phyloP scores from a whole-genome alignment of 148 eudicot species.

The Cornus controversa region DNA sequence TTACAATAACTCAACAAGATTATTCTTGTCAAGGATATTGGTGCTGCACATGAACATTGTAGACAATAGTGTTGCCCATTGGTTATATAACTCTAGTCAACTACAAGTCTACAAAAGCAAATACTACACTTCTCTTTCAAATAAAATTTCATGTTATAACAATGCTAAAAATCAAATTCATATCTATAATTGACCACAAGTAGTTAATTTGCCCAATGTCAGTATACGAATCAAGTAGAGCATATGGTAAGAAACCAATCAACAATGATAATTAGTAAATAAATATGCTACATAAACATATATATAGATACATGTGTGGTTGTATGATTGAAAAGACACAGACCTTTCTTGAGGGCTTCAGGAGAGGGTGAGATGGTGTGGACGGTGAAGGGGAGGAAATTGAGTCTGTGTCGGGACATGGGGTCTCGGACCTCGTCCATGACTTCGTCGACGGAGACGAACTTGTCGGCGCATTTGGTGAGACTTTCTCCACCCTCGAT shows the following conservation, averaged over 20 bases:
- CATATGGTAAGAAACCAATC: background rate
- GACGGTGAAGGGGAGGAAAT: slow-evolving; percentile 56
- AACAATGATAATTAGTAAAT: background rate
- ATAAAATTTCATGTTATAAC: too few species aligned
- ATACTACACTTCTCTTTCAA: background rate
- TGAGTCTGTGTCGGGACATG: slow-evolving; percentile 69
- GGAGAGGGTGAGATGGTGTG: slow-evolving; percentile 71
- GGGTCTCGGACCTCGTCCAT: slow-evolving; percentile 76
- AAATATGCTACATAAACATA: background rate
- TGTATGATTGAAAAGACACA: background rate
- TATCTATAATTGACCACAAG: background rate
- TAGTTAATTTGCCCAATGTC: background rate
- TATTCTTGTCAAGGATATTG: background rate
- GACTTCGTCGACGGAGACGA: slow-evolving; percentile 71
- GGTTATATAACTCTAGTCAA: background rate
- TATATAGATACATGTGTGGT: background rate
- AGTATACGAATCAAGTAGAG: background rate
- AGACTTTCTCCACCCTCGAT: slow-evolving; percentile 74
- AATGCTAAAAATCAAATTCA: background rate
- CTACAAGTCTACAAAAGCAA: background rate
- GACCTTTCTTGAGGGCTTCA: slow-evolving; percentile 79
- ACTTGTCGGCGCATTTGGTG: slow-evolving; percentile 49
- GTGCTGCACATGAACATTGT: background rate
- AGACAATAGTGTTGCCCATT: too few species aligned
- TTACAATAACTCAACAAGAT: background rate